These are phyloP conservation scores for Allium sativum DNA, from an alignment of 106 monocot genomes.

Conservation along the genomic window DNA sequence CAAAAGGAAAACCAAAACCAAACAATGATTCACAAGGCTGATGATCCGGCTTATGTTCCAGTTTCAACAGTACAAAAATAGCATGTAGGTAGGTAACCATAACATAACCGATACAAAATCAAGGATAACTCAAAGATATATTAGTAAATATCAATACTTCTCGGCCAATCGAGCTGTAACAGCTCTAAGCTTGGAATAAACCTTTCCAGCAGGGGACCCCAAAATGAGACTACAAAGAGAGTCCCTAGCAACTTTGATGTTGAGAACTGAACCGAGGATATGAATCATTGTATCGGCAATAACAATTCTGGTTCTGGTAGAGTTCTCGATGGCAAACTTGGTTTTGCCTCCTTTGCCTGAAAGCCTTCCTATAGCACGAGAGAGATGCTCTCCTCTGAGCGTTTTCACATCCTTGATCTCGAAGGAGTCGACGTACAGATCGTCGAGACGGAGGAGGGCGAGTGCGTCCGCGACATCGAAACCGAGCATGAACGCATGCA, in stretches of 20 bases:
- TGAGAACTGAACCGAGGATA: slow-evolving; percentile 55
- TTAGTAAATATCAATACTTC: slow-evolving; percentile 22
- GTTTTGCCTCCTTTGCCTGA: slow-evolving; percentile 93
- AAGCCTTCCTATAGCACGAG: slow-evolving; percentile 76
- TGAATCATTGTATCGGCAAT: slow-evolving; percentile 89
- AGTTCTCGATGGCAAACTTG: slow-evolving; percentile 85
- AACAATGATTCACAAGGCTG: no score
- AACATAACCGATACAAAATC: no score
- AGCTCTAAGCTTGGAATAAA: slow-evolving; percentile 79
- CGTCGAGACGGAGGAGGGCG: slow-evolving; percentile 79
- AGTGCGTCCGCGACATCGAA: slow-evolving; percentile 74
- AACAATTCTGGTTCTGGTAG: slow-evolving; percentile 79
- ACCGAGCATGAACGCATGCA: slow-evolving; percentile 90
- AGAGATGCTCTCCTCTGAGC: slow-evolving; percentile 68
- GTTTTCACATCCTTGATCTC: slow-evolving; percentile 97
- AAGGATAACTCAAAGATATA: neutral
- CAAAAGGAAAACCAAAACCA: no score
- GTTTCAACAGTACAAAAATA: no score
- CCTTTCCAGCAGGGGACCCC: slow-evolving; percentile 85
- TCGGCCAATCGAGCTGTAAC: slow-evolving; percentile 76
- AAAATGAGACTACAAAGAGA: slow-evolving; percentile 85
- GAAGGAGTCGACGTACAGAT: slow-evolving; percentile 84
- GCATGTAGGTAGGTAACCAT: no score
- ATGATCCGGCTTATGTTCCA: no score
- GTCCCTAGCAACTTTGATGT: slow-evolving; percentile 59